These are phyloP conservation scores for Paraconiothyrium sp. DNA, from an alignment of 2,329 filamentous ascomycete genomes.

Conservation along the genomic window DNA sequence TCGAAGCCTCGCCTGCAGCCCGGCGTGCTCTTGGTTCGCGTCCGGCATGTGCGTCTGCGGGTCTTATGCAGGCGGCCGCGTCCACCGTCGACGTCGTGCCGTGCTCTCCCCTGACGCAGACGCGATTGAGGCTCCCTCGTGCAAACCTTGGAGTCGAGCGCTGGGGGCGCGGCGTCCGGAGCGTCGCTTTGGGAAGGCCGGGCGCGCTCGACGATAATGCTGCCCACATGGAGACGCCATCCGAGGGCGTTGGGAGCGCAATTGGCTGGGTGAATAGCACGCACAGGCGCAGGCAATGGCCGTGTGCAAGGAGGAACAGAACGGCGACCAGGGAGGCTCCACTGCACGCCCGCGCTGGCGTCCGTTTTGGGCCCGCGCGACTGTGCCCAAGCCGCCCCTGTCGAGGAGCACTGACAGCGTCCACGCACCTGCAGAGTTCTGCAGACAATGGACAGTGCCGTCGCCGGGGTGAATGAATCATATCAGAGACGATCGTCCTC, in stretches of 20 bases:
- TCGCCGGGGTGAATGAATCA: constrained; percentile 4
- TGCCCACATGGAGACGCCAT: constrained; percentile 14
- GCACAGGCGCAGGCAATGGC: constrained; percentile 20
- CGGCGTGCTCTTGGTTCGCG: constrained; percentile 22
- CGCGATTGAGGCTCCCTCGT: constrained; percentile 8
- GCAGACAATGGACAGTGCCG: constrained; percentile 1
- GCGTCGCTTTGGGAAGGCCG: background rate
- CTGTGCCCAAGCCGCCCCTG: constrained; percentile 26
- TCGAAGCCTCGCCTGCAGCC: constrained; percentile 10
- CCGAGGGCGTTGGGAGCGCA: constrained; percentile 8
- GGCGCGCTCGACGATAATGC: background rate
- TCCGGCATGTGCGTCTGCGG: constrained; percentile 33
- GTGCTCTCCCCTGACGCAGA: constrained; percentile 4
- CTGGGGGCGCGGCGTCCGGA: background rate
- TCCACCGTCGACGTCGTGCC: constrained; percentile 18
- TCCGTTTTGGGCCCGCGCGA: constrained; percentile 26
- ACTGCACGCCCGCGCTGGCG: constrained; percentile 19
- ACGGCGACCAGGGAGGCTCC: constrained; percentile 19
- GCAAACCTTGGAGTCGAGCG: background rate
- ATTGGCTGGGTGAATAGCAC: constrained; percentile 29
- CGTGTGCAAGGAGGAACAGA: constrained; percentile 32
- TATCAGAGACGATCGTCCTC: background rate
- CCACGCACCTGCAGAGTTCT: constrained; percentile 18
- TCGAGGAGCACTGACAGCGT: constrained; percentile 22
- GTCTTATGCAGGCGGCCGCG: constrained; percentile 33